phyloP scores from a whole-genome alignment of 1,284 basidiomycete species.

The Coniferiporia weirii region DNA sequence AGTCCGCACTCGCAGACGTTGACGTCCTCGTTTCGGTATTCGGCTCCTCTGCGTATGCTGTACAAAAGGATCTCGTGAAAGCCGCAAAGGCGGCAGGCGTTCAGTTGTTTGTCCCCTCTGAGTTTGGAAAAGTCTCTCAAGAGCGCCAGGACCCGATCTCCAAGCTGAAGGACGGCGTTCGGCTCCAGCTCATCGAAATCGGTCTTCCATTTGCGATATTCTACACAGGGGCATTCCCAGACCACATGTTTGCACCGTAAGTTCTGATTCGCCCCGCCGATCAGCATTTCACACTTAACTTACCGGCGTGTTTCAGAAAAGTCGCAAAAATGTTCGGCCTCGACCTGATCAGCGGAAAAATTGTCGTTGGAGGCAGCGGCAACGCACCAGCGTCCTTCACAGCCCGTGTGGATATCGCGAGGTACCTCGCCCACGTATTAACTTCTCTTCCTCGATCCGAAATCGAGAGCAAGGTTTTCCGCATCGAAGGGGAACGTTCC shows the following conservation, averaged over 20 bases:
- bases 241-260: slow-evolving; percentile 16
- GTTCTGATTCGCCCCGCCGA: not conserved
- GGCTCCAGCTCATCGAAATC: slow-evolving; percentile 28
- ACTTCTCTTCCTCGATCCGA: slow-evolving; percentile 26
- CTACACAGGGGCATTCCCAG: slow-evolving; percentile 27
- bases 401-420: slow-evolving; percentile 28
- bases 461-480: slow-evolving; percentile 29
- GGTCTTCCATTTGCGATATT: slow-evolving; percentile 30
- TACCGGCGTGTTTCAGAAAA: slow-evolving; percentile 22
- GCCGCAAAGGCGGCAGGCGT: slow-evolving; percentile 36
- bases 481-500: slow-evolving; percentile 34
- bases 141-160: slow-evolving; percentile 22
- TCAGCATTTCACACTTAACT: slow-evolving; percentile 10
- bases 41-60: slow-evolving; percentile 23
- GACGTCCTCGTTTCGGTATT: slow-evolving; percentile 34
- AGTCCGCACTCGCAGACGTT: slow-evolving; percentile 27
- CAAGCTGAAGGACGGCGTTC: slow-evolving; percentile 12
- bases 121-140: slow-evolving; percentile 29
- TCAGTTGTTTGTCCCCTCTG: slow-evolving; percentile 35
- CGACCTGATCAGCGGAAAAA: slow-evolving; percentile 27
- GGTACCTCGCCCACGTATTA: slow-evolving; percentile 34
- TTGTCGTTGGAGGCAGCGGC: slow-evolving; percentile 31
- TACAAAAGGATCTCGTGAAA: slow-evolving; percentile 30
- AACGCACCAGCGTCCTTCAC: slow-evolving; percentile 28
- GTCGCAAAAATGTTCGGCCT: slow-evolving; percentile 20